Evolutionary conservation across 2,329 filamentous ascomycete species (phyloP).

Genomic region (Sordariomycetes sp.): DNA sequence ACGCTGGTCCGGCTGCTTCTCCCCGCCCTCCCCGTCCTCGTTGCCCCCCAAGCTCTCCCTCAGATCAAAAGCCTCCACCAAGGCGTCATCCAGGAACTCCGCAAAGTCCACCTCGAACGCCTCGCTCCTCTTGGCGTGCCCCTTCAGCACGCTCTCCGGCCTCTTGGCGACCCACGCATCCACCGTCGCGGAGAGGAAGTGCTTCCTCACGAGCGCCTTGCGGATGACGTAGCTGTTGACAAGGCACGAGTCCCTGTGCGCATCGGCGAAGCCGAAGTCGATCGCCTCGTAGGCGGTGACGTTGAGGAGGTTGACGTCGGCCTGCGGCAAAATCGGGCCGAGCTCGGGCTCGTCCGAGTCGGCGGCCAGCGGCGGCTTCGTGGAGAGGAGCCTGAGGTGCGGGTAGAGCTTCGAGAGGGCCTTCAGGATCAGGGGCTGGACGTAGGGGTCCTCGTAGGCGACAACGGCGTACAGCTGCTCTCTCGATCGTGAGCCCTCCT

Average conservation of each 20-base stretch:
- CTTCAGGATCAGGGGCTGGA: conserved; percentile 71
- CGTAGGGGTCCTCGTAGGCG: conserved; percentile 79
- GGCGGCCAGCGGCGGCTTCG: conserved; percentile 14
- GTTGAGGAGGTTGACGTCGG: conserved; percentile 50
- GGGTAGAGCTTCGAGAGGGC: conserved; percentile 59
- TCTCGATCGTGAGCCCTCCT: not conserved
- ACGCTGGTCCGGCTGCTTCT: conserved; percentile 22
- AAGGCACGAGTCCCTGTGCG: conserved; percentile 50
- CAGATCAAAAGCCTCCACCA: conserved; percentile 84
- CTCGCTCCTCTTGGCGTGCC: conserved; percentile 67
- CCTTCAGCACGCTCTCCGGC: conserved; percentile 55
- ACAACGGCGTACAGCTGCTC: conserved; percentile 52
- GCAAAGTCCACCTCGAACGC: conserved; percentile 94
- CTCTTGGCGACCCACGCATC: conserved; percentile 80
- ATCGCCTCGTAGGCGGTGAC: conserved; percentile 80
- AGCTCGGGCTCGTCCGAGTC: conserved; percentile 23
- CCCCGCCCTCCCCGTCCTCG: conserved; percentile 13
- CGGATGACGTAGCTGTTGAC: conserved; percentile 91
- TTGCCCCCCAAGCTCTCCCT: conserved; percentile 68
- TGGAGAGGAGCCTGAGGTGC: conserved; percentile 44
- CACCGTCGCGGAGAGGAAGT: conserved; percentile 79
- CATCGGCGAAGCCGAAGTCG: conserved; percentile 67
- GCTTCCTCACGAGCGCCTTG: conserved; percentile 92
- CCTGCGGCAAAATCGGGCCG: conserved; percentile 19
- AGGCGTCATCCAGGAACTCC: conserved; percentile 88